Conservation (phyloP, 257 asterid genomes). For the Solanum ossicruentum region DNA sequence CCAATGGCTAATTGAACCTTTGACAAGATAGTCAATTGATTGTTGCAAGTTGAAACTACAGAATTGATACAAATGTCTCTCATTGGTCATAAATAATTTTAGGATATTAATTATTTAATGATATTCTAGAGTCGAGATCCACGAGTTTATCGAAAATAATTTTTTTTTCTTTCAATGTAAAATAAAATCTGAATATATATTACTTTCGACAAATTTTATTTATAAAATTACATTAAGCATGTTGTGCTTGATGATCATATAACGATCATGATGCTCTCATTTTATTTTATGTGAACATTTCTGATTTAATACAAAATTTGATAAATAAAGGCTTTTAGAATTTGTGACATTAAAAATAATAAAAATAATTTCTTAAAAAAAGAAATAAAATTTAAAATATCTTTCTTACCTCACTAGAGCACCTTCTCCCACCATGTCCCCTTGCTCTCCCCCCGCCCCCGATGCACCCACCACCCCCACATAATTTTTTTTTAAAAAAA, state of each 20-base stretch:
- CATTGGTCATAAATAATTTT: neutral
- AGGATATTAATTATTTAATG: neutral
- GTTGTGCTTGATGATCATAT: neutral
- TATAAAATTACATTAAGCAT: neutral
- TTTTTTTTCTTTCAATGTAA: too few relatives aligned
- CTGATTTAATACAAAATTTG: neutral
- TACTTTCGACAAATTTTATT: fast-evolving
- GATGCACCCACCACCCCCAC: too few relatives aligned
- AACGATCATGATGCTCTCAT: neutral
- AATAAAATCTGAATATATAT: too few relatives aligned
- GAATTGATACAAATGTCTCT: neutral
- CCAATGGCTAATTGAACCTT: neutral
- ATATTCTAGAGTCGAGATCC: too few relatives aligned
- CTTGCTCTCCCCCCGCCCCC: too few relatives aligned
- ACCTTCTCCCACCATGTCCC: too few relatives aligned
- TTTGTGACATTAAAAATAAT: neutral
- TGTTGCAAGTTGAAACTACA: neutral
- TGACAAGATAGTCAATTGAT: neutral
- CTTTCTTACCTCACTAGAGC: too few relatives aligned
- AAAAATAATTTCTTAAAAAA: too few relatives aligned
- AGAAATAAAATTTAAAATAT: too few relatives aligned
- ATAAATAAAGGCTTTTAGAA: neutral
- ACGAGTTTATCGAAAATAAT: too few relatives aligned
- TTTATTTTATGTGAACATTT: neutral
- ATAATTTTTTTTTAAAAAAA: too few relatives aligned